Evolutionary conservation across 345 rosid species (phyloP).

Genomic region (Raphanus sativus): DNA sequence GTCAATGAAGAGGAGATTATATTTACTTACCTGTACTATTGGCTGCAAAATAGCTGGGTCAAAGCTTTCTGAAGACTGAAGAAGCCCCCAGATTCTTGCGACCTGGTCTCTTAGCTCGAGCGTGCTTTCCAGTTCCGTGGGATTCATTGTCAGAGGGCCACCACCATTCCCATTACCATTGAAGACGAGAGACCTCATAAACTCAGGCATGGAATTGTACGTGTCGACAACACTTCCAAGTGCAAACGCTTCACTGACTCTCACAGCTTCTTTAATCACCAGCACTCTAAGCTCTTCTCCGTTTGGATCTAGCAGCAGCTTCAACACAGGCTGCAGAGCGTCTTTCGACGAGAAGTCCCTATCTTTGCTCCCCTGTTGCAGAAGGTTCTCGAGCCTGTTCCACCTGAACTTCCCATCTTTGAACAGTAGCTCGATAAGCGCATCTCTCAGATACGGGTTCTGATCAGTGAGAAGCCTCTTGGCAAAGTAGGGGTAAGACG

Average conservation of each 20-base stretch:
- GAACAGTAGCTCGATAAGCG: slow-evolving; percentile 90
- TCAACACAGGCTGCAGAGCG: slow-evolving; percentile 85
- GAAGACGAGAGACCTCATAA: slow-evolving; percentile 49
- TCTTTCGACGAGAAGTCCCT: slow-evolving; percentile 88
- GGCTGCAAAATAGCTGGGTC: slow-evolving; percentile 82
- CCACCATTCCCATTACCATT: slow-evolving; percentile 46
- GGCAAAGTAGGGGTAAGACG: slow-evolving; percentile 96
- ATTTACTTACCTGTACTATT: slow-evolving; percentile 60
- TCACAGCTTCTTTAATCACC: slow-evolving; percentile 80
- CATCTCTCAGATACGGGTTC: slow-evolving; percentile 93
- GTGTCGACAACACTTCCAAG: slow-evolving; percentile 63
- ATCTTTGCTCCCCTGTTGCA: slow-evolving; percentile 88
- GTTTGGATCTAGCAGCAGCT: slow-evolving; percentile 65
- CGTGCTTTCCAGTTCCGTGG: slow-evolving; percentile 57
- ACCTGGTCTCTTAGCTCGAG: slow-evolving; percentile 75
- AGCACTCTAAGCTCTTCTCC: slow-evolving; percentile 79
- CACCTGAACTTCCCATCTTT: slow-evolving; percentile 97
- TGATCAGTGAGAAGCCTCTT: slow-evolving; percentile 98
- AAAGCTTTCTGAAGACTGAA: slow-evolving; percentile 70
- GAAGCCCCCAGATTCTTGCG: slow-evolving; percentile 73
- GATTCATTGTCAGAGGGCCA: slow-evolving; percentile 58
- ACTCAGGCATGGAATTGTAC: slow-evolving; percentile 62
- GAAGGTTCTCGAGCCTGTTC: slow-evolving; percentile 94
- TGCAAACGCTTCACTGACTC: slow-evolving; percentile 71
- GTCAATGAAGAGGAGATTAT: not conserved